These are phyloP conservation scores for Trichosporon asahii DNA, from an alignment of 1,284 basidiomycete genomes.

Conservation along the genomic window DNA sequence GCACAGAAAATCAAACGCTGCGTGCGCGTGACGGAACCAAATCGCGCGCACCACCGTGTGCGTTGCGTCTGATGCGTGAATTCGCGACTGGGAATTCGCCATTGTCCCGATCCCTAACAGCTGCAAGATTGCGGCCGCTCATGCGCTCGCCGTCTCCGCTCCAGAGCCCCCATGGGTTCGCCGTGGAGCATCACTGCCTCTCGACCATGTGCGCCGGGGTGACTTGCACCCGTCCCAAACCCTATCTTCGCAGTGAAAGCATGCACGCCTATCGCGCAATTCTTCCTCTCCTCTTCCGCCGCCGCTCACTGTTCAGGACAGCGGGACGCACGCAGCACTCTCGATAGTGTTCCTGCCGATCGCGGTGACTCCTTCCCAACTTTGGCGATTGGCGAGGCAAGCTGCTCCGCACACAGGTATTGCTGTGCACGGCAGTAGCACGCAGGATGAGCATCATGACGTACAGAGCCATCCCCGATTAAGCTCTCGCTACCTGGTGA, in stretches of 20 bases:
- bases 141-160: background rate
- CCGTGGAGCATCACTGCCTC: background rate
- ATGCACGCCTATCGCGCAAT: background rate
- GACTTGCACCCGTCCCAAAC: background rate
- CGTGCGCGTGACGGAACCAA: background rate
- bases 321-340: background rate
- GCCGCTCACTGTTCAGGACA: background rate
- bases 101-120: background rate
- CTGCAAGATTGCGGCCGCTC: background rate
- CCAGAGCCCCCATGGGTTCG: background rate
- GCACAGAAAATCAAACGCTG: background rate
- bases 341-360: background rate
- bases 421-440: background rate
- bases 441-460: background rate
- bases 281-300: background rate
- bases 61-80: background rate
- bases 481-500: too few species aligned
- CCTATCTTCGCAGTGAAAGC: background rate
- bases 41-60: background rate
- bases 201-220: background rate
- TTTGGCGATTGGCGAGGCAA: too few species aligned
- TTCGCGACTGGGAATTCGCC: background rate
- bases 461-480: too few species aligned
- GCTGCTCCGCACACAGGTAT: background rate
- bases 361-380: background rate